Evolutionary conservation across 768 basidiomycete species (phyloP), one percentile per base, ranked within the genome.

Genomic region (Sistotremastrum suecicum): DNA sequence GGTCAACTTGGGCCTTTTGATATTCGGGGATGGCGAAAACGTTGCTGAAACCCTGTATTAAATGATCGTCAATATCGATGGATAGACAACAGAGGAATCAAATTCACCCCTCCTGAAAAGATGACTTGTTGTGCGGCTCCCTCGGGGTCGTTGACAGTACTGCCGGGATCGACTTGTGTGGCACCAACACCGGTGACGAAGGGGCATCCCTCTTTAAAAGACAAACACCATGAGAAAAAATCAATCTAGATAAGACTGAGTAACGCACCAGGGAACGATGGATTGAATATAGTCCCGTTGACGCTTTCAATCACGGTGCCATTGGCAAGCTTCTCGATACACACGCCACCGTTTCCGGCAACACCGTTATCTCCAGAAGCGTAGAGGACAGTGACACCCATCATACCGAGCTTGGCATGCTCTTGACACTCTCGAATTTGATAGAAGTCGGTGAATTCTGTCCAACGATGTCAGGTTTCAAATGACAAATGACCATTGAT

Each of bases 321-420:
- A 3, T 51, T 48, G 2, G 60, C 30, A 20, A 20, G 20, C 20
- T 20, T 20, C 36, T 69, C 66, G 20, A 71, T 50, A 53, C 70
- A 73, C 37, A 52, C 41, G 2, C 51, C 54, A 5, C 32, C 45
- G 32, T 51, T 55, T 2, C 70, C 71, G 7, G 64, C 66, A 2
- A 65, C 66, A 5, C 70, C 70, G 29, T 52, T 2, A 43, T 72
- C 68, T 0, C 69, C 69, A 1, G 65, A 62, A 1, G 61, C 58
- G 49, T 66, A 72, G 39, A 52, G 51, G 28, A 50, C 34, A 7
- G 65, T 56, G 39, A 68, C 53, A 5, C 73, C 72, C 68, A 70
- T 63, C 8, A 74, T 58, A 31, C 68, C 72, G 20, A 74, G 61
- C 45, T 74, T 74, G 5, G 48, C 72, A 46, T 70, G 73, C 51